phyloP scores from a whole-genome alignment of 75 land plant genomes.

The Cryptomeria japonica region DNA sequence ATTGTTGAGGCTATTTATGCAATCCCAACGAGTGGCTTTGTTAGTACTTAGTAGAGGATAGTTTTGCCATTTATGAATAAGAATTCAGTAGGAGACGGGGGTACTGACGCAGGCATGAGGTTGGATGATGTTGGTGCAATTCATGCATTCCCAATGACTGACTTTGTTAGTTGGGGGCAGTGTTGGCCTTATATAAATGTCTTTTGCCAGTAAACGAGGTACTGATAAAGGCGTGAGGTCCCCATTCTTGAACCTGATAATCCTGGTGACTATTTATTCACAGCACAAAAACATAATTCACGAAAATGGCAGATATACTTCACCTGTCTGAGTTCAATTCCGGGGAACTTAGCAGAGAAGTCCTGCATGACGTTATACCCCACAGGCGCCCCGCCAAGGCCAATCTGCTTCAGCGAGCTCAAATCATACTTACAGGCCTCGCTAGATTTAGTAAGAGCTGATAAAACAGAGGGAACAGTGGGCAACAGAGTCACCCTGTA shows the following conservation, averaged over 20 bases:
- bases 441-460: conserved; percentile 50
- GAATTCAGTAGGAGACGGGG: no score
- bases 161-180: not conserved
- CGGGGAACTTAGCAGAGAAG: conserved; percentile 62
- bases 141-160: not conserved
- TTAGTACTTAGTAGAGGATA: not conserved
- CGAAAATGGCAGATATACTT: not conserved
- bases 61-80: not conserved
- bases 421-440: conserved; percentile 50
- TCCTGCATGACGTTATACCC: conserved; percentile 77
- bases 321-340: conserved; percentile 38
- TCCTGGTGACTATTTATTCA: not conserved
- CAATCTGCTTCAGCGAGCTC: conserved; percentile 43
- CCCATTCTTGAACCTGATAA: not conserved
- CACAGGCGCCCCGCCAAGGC: conserved; percentile 89
- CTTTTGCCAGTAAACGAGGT: not conserved
- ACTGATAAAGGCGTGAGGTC: not conserved
- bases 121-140: no score
- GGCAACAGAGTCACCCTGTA: conserved; percentile 66
- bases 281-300: not conserved
- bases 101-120: no score
- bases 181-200: not conserved
- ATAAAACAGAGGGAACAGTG: conserved; percentile 81
- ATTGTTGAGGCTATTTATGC: no score
- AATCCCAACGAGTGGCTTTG: not conserved